Evolutionary conservation across 2,329 filamentous ascomycete genomes (phyloP).

Genomic region (Aspergillus puulaauensis): DNA sequence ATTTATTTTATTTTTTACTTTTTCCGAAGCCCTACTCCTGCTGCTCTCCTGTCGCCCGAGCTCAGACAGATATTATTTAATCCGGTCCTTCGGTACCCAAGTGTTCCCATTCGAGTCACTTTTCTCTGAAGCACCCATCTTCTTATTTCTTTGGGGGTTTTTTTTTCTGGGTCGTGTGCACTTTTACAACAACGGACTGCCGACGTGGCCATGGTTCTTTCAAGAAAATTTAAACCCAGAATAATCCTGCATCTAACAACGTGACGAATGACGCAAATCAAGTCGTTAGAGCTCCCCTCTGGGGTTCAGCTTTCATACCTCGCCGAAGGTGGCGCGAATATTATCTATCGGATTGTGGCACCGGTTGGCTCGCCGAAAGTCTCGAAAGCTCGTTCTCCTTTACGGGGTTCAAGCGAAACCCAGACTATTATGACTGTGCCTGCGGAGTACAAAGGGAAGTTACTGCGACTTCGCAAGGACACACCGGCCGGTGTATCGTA

Average conservation of each 20-base stretch:
- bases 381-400: constrained; percentile 26
- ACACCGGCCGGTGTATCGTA: constrained; percentile 54
- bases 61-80: constrained; percentile 14
- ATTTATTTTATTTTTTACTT: neutral
- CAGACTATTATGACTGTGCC: constrained; percentile 15
- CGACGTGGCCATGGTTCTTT: constrained; percentile 19
- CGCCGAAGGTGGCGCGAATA: constrained; percentile 73
- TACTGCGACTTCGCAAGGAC: constrained; percentile 63
- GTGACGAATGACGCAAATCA: constrained; percentile 33
- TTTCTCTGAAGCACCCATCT: neutral
- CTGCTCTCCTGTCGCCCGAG: constrained; percentile 7
- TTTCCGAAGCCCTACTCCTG: constrained; percentile 1
- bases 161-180: constrained; percentile 6
- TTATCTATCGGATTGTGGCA: constrained; percentile 64
- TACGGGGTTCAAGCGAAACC: constrained; percentile 9
- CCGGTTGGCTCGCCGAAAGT: constrained; percentile 19
- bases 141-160: neutral
- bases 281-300: constrained; percentile 34
- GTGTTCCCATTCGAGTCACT: neutral
- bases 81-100: neutral
- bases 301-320: constrained; percentile 47
- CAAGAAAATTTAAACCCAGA: constrained; percentile 7
- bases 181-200: constrained; percentile 7
- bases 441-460: constrained; percentile 42
- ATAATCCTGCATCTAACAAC: constrained; percentile 14